Evolutionary conservation across 345 rosid genomes (phyloP).

Genomic region (Rhizophora apiculata): DNA sequence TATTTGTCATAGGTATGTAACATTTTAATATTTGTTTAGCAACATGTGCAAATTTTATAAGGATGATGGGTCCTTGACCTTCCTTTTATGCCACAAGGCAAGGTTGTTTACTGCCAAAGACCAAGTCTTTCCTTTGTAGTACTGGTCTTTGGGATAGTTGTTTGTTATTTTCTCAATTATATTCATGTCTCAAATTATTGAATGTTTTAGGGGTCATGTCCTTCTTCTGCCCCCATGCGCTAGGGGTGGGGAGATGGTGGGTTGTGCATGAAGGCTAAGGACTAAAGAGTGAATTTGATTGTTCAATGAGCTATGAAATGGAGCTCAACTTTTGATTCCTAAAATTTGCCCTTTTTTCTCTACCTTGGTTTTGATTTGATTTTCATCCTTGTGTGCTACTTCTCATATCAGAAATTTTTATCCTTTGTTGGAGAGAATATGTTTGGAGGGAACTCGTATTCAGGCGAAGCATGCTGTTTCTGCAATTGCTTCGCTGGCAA

Average conservation of each 20-base stretch:
- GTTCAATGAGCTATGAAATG: no score
- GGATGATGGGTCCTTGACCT: no score
- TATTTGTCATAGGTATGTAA: background rate
- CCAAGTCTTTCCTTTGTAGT: no score
- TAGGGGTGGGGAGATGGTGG: no score
- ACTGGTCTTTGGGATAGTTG: no score
- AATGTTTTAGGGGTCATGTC: background rate
- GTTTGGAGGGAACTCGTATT: slow-evolving; percentile 74
- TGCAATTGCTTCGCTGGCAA: slow-evolving; percentile 64
- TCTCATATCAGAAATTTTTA: slow-evolving; percentile 47
- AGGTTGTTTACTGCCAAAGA: no score
- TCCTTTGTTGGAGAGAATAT: slow-evolving; percentile 55
- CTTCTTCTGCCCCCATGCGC: no score
- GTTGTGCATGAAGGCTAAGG: no score
- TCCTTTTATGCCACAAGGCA: no score
- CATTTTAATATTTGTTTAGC: no score
- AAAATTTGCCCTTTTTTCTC: background rate
- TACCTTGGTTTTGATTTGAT: slow-evolving; percentile 2
- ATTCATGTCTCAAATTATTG: background rate
- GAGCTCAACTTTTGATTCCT: background rate
- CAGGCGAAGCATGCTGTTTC: slow-evolving; percentile 85
- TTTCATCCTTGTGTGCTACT: background rate
- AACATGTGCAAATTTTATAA: no score
- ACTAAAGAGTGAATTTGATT: no score
- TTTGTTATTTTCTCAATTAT: background rate